Evolutionary conservation across 108 stramenopile genomes (phyloP).

Genomic region (Cyclostephanos tholiformis): DNA sequence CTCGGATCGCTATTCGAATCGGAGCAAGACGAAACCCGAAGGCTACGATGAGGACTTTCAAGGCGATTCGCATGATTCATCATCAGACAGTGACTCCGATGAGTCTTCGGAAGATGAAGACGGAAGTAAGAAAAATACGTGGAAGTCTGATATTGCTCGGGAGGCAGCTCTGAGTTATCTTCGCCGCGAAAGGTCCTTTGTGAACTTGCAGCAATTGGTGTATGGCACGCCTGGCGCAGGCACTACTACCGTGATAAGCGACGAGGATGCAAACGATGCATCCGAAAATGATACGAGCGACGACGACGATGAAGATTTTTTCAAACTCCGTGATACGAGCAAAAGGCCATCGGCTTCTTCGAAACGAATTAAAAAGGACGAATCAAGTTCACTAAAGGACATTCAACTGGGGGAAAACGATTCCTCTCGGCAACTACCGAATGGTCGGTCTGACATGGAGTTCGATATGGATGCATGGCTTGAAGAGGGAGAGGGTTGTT

Average conservation of each 20-base stretch:
- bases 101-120: conserved; percentile 46
- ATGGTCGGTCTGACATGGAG: conserved; percentile 23
- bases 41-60: conserved; percentile 29
- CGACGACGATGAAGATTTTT: conserved; percentile 63
- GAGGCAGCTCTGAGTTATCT: conserved; percentile 71
- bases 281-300: conserved; percentile 56
- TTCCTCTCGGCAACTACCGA: conserved; percentile 52
- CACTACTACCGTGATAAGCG: conserved; percentile 37
- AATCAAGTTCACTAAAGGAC: conserved; percentile 47
- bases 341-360: conserved; percentile 23
- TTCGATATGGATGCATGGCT: conserved; percentile 71
- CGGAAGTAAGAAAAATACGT: conserved; percentile 47
- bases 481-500: conserved; percentile 75
- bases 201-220: conserved; percentile 76
- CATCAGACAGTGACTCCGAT: conserved; percentile 44
- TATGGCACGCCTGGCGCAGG: conserved; percentile 53
- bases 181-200: conserved; percentile 61
- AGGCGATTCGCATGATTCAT: conserved; percentile 24
- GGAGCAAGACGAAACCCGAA: conserved; percentile 15
- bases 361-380: conserved; percentile 16
- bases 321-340: conserved; percentile 51
- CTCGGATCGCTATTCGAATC: conserved; percentile 4
- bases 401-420: conserved; percentile 69
- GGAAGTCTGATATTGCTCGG: conserved; percentile 77
- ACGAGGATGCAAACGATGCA: conserved; percentile 34